phyloP scores from a whole-genome alignment of 1,284 basidiomycete species.

The Rhodotorula sp. region DNA sequence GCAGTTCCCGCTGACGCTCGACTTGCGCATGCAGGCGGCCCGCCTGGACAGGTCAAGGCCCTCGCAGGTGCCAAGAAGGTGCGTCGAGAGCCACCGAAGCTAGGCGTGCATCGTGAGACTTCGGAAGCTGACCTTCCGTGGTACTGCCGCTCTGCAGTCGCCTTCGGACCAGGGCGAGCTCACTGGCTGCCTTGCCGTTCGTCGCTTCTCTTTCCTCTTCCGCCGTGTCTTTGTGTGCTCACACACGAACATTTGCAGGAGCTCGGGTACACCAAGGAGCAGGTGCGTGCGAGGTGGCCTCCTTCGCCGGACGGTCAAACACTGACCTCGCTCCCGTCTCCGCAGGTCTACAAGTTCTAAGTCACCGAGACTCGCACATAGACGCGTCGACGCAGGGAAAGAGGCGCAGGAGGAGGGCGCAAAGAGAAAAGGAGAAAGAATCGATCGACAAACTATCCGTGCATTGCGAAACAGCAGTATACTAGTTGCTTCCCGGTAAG shows the following conservation, averaged over 20 bases:
- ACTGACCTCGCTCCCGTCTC: no score
- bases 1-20: no score
- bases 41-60: conserved; percentile 71
- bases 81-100: not conserved
- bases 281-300: not conserved
- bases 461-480: no score
- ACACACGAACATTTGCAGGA: no score
- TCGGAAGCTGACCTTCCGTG: not conserved
- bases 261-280: not conserved
- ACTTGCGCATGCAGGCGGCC: conserved; percentile 48
- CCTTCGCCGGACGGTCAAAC: no score
- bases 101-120: not conserved
- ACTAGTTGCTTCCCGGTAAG: no score
- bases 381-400: not conserved
- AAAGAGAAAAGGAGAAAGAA: not conserved
- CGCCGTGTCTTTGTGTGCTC: not conserved
- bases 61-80: conserved; percentile 60
- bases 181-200: conserved; percentile 47
- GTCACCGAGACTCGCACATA: no score
- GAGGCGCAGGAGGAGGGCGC: no score
- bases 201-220: not conserved
- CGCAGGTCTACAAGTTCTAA: conserved; percentile 2
- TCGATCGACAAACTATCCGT: no score
- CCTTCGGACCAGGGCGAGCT: conserved; percentile 73
- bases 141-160: not conserved